Base-by-base conservation (phyloP, 331 rosid species). In the Quercus lobata region DNA sequence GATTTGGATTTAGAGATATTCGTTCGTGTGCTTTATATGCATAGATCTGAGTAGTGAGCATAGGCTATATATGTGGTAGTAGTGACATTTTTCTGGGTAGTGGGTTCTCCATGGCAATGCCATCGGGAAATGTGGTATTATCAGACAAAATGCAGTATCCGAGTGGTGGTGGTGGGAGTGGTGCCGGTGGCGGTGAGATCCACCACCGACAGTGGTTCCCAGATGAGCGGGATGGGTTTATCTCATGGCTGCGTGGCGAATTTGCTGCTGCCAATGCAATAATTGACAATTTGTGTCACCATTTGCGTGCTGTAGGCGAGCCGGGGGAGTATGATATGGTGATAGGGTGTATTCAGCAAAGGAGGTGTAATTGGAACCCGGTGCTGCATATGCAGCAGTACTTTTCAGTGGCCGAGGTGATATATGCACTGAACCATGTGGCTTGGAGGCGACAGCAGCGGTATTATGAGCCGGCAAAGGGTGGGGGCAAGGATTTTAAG, bases 321-420 rank as follows among this genome's bases (percentile, higher is more conserved):
- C 87, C 91, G 32, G 92, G 94, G 29, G 98, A 94, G 85, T 94
- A 94, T 65, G 98, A 94, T 71, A 76, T 35, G 74, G 97, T 86
- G 53, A 76, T 90, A 46, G 91, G 87, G 57, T 78, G 87, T 72
- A 88, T 94, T 78, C 94, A 92, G 70, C 98, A 89, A 71, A 86
- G 98, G 87, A 78, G 98, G 66, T 83, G 89, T 77, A 94, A 94
- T 81, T 94, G 98, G 98, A 91, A 84, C 41, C 97, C 91, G 57
- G 98, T 93, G 81, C 90, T 96, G 78, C 93, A 93, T 84, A 93
- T 96, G 99, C 99, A 96, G 88, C 98, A 93, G 71, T 91, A 91
- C 83, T 96, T 88, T 86, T 86, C 99, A 0, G 94, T 96, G 73
- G 88, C 91, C 2, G 98, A 96, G 32, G 99, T 93, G 52, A 65